Evolutionary conservation across 192 early-diverging fungal species (phyloP), one percentile per base, ranked within the genome.

Genomic region (Entrophospora sp.): DNA sequence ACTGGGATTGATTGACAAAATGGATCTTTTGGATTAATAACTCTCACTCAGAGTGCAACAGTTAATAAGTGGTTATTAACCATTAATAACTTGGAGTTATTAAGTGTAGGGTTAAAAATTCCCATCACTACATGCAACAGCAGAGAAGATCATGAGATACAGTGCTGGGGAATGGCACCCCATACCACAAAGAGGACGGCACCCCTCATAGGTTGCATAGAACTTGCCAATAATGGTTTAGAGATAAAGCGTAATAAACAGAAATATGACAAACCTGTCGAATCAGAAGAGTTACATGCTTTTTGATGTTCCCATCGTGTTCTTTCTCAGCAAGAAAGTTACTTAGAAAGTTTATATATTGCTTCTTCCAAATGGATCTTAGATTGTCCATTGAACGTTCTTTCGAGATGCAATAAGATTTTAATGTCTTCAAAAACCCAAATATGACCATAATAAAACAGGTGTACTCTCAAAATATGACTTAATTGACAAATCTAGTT

Each of bases 251-350:
- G 7, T 22, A 24, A 51, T 51, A 59, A 22, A 40, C n/a, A 59
- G 57, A 59, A 59, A 59, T 32, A 38, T 59, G 28, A 59, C 57
- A 27, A 40, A 42, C 57, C 57, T 59, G 57, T 38, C n/a, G 35
- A 59, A 59, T 40, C 57, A 59, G 27, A 24, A 22, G 24, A 58
- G 34, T 20, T 3, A 40, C 14, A 22, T 25, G 16, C n/a, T 38
- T 31, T 55, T 31, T 4, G 2, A 5, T 58, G 37, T 27, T 40
- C 14, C 22, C 24, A 58, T 58, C 40, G 16, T 42, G 40, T 58
- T 58, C 34, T 37, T 58, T 27, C 8, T 58, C 34, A 20, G 31
- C 31, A 58, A 58, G 34, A 58, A 37, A 18, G 20, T 58, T 58
- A 37, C 35, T 36, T 58, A 40, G 27, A 20, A 37, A 58, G 34